Evolutionary conservation across 352 stramenopile genomes (phyloP).

Genomic region (Globisporangium middletonii): DNA sequence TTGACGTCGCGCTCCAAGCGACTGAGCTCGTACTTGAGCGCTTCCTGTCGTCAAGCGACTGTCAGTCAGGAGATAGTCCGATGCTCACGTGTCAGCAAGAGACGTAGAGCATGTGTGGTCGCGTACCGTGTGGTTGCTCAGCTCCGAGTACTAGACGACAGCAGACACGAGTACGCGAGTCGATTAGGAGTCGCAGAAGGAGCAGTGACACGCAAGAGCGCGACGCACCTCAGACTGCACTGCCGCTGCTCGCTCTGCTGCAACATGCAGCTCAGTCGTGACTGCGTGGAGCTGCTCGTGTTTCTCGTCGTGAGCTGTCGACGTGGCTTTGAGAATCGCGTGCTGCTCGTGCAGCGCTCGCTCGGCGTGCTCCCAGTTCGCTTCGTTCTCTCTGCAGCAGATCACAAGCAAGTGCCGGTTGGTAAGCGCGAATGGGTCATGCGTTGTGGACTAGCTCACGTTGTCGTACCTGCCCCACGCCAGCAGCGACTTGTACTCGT

Average conservation of each 20-base stretch:
- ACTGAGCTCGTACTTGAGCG: slow-evolving; percentile 22
- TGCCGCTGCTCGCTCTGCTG: slow-evolving; percentile 10
- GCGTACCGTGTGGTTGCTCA: slow-evolving; percentile 21
- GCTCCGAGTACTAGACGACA: slow-evolving; percentile 18
- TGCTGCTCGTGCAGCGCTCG: slow-evolving; percentile 30
- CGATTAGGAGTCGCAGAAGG: neutral
- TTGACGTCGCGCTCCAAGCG: slow-evolving; percentile 29
- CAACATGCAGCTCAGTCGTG: slow-evolving; percentile 17
- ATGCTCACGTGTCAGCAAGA: neutral
- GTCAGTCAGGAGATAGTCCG: too few relatives aligned
- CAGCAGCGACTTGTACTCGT: slow-evolving; percentile 30
- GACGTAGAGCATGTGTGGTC: neutral
- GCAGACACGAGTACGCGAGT: neutral
- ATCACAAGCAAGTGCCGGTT: neutral
- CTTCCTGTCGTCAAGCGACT: slow-evolving; percentile 14
- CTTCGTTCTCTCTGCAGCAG: slow-evolving; percentile 34
- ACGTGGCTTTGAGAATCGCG: slow-evolving; percentile 35
- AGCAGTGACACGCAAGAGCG: neutral
- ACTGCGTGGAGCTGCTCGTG: slow-evolving; percentile 19
- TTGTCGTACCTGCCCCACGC: slow-evolving; percentile 21
- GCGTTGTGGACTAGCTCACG: too few relatives aligned
- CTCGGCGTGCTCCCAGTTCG: slow-evolving; percentile 26
- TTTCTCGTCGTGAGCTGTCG: slow-evolving; percentile 15
- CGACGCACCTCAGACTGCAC: slow-evolving; percentile 21
- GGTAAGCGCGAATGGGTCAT: too few relatives aligned